Conservation (phyloP, 441 rosid species). For the Pelargonium cotyledonis region DNA sequence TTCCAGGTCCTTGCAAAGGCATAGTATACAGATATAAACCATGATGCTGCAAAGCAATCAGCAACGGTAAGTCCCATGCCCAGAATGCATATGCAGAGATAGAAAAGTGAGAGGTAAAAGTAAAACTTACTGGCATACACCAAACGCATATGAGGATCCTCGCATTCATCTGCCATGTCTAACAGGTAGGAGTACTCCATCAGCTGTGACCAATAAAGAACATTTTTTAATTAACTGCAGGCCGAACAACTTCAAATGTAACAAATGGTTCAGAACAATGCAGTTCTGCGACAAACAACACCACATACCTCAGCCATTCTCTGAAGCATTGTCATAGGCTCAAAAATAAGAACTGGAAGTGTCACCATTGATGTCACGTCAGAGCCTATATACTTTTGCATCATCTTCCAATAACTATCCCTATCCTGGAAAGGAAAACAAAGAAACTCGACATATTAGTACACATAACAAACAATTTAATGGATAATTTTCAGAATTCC, state of each 20-base stretch:
- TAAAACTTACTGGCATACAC: conserved; percentile 48
- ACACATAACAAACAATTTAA: background rate
- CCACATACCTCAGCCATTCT: conserved; percentile 66
- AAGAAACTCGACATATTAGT: background rate
- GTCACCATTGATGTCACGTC: conserved; percentile 68
- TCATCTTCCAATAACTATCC: conserved; percentile 67
- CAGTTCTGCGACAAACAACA: no score
- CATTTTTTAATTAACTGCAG: conserved; percentile 6
- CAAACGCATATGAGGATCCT: conserved; percentile 55
- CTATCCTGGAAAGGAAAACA: conserved; percentile 35
- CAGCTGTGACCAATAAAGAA: conserved; percentile 30
- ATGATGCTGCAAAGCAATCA: conserved; percentile 55
- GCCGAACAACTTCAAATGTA: conserved; percentile 9
- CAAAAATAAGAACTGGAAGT: conserved; percentile 59
- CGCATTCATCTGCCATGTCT: conserved; percentile 61
- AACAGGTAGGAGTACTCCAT: conserved; percentile 65
- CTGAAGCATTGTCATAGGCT: conserved; percentile 75
- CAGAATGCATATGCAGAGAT: background rate
- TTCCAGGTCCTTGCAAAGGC: conserved; percentile 92
- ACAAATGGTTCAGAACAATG: conserved; percentile 9
- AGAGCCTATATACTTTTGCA: conserved; percentile 64
- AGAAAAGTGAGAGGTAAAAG: conserved; percentile 34
- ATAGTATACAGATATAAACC: conserved; percentile 82
- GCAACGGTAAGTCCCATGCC: conserved; percentile 20
- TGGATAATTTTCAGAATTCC: background rate